Evolutionary conservation across 768 basidiomycete species (phyloP), one percentile per base, ranked within the genome.

Genomic region (Pulveroboletus sp.): DNA sequence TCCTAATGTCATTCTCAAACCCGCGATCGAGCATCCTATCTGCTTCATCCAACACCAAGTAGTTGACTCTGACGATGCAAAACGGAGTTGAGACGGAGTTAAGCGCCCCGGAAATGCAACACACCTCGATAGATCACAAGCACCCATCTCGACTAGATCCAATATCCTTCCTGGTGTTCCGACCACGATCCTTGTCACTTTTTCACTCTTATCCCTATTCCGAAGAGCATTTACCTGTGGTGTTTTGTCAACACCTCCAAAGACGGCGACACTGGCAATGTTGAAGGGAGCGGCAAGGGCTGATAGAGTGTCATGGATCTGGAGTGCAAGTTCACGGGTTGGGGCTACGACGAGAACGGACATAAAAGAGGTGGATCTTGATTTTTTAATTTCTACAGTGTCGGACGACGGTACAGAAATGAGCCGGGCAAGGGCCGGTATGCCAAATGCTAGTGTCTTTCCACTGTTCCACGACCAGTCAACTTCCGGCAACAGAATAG

Each of bases 1-100:
- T 81, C 46, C 92, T 76, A 52, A 98, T 96, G 65, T 97, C 96
- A 61, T 98, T 96, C 67, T 99, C 96, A 65, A 99, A 99, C 0
- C 95, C 96, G 68, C 88, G 93, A 67, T 98, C 96, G 43, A 99
- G 76, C 95, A 97, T 97, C 44, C 95, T 79, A 71, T 98, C 95
- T 6, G 96, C 96, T 72, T 99, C 96, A 64, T 99, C 96, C 53
- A 99, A 73, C 9, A 97, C 95, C 18, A 98, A 74, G 71, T 94
- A 99, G 38, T 82, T 75, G 12, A 98, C 93, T 27, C 89, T 92
- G 54, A 24, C 35, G 5, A 26, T 18, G 14, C 15, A 10, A 32
- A 30, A 14, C 27, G 6, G 35, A n/a, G 48, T 44, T n/a, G 8
- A 35, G 21, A 47, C 27, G 8, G 27, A 6, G 2, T 26, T 3